phyloP scores from a whole-genome alignment of 768 basidiomycete species.

The Suillus placidus region DNA sequence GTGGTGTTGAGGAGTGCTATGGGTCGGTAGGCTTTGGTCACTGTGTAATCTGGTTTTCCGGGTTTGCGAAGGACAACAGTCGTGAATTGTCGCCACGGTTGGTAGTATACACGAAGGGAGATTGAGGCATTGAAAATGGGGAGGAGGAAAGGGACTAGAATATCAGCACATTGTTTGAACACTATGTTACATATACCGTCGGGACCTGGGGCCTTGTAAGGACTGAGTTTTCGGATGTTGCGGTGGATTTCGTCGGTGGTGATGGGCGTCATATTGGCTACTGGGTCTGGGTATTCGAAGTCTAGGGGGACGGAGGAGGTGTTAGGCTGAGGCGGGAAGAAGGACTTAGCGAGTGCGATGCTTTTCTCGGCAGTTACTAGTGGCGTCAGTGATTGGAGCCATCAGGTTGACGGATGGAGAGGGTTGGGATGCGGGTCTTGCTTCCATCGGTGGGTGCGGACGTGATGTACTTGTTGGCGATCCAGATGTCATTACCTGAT shows the following conservation, averaged over 20 bases:
- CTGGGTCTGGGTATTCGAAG: neutral
- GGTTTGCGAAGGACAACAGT: constrained; percentile 39
- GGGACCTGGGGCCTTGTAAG: neutral
- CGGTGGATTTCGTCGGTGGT: neutral
- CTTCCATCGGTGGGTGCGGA: neutral
- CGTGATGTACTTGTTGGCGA: neutral
- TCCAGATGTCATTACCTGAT: neutral
- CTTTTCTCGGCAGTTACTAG: neutral
- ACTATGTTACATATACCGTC: constrained; percentile 25
- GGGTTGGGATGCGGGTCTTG: neutral
- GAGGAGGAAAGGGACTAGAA: neutral
- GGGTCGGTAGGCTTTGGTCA: constrained; percentile 35
- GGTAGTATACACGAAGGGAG: neutral
- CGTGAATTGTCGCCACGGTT: constrained; percentile 27
- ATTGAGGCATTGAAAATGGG: constrained; percentile 13
- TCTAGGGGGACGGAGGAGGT: accelerated
- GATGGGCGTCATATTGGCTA: neutral
- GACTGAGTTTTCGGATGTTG: neutral
- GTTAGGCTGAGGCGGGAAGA: neutral
- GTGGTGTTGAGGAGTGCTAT: too few relatives aligned
- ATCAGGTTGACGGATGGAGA: accelerated
- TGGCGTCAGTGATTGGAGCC: neutral
- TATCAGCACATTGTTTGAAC: constrained; percentile 14
- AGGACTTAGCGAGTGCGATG: neutral
- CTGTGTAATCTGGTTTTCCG: constrained; percentile 39